These are phyloP conservation scores for Tuber microsphaerosporum DNA, from an alignment of 495 filamentous ascomycete species.

Conservation along the genomic window DNA sequence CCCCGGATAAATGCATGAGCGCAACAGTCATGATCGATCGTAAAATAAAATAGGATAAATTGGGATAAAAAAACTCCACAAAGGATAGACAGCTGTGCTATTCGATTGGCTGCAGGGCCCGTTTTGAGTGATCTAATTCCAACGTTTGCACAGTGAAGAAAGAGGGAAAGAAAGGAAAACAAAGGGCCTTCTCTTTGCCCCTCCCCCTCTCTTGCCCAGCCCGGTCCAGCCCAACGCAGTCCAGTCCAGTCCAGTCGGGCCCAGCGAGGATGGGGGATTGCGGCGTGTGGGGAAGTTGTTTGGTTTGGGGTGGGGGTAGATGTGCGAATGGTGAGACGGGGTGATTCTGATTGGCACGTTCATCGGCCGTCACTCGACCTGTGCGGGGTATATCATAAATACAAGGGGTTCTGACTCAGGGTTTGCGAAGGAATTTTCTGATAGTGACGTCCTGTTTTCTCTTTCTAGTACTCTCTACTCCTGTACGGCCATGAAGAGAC, in stretches of 20 bases:
- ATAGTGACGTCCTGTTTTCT: not conserved
- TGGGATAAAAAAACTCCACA: not conserved
- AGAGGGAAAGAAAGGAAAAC: not conserved
- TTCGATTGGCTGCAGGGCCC: not conserved
- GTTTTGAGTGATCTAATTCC: not conserved
- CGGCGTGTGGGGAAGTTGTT: not conserved
- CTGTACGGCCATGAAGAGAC: too few relatives aligned
- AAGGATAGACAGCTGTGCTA: not conserved
- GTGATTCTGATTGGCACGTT: conserved; percentile 1
- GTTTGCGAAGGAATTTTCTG: not conserved
- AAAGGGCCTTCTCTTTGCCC: not conserved
- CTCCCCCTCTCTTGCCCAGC: not conserved
- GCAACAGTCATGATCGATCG: conserved; percentile 1
- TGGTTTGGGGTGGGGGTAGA: not conserved
- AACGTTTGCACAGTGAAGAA: not conserved
- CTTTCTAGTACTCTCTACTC: not conserved
- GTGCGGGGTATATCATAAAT: conserved; percentile 1
- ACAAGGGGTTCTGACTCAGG: not conserved
- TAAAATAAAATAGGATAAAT: not conserved
- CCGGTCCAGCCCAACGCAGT: not conserved
- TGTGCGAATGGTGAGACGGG: not conserved
- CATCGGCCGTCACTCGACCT: not conserved
- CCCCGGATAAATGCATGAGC: not conserved
- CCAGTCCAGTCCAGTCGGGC: not conserved
- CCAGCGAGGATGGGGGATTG: not conserved